Evolutionary conservation across 768 basidiomycete species (phyloP), one percentile per base, ranked within the genome.

Genomic region (Phlebiopsis flavidoalba): DNA sequence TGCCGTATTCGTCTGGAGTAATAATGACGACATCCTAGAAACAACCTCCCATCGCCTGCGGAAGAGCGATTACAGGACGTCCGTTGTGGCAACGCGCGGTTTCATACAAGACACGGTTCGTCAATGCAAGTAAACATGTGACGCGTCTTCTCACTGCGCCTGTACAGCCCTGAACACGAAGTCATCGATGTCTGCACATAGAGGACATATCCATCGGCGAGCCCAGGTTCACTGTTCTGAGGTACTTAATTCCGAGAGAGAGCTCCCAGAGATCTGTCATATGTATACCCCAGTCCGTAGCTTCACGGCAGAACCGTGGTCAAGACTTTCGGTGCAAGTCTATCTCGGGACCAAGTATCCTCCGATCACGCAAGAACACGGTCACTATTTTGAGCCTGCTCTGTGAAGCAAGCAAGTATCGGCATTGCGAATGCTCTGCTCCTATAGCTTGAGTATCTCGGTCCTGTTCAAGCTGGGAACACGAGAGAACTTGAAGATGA

Each of bases 401-500:
- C 8, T 85, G 83, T 66, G 86, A 88, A 67, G n/a, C 88, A 89
- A 79, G 87, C 87, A 1, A 87, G 85, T 61, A 88, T 89, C 60
- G 87, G 87, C 49, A 86, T 91, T 43, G 79, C 87, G 3, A 91
- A 89, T 69, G 86, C 87, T 0, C 73, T 88, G n/a, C 73, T 89
- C 53, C 89, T 89, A n/a, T n/a, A n/a, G n/a, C n/a, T n/a, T n/a
- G n/a, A n/a, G n/a, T n/a, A n/a, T n/a, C n/a, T 74, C 81, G 84
- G 33, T 88, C 87, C 1, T n/a, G 87, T 91, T 0, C 87, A 89
- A 66, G 79, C 85, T 1, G 87, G 88, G n/a, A 19, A 89, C 88
- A 2, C 76, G 82, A 63, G 87, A 88, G 66, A 91, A 91, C 65
- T 67, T 89, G 62, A 87, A 85, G 73, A 88, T 88, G 86, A 89